Evolutionary conservation across 2,329 filamentous ascomycete species (phyloP).

Genomic region (Tolypocladium sp.): DNA sequence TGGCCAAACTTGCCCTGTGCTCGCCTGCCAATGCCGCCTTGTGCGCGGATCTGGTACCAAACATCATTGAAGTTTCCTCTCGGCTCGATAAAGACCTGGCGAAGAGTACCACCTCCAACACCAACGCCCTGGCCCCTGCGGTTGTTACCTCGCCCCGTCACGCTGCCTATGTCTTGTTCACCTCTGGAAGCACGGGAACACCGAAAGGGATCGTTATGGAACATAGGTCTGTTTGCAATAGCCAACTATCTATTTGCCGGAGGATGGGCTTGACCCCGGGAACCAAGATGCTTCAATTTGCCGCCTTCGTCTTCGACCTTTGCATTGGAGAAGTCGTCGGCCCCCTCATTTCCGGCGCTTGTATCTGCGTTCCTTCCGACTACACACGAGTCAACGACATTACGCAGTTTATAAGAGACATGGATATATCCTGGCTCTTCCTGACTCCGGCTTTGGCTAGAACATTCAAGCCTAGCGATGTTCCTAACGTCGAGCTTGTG

Average conservation of each 20-base stretch:
- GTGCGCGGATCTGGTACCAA: not conserved
- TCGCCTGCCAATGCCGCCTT: not conserved
- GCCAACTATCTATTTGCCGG: not conserved
- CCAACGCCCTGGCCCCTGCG: no score
- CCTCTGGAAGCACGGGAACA: not conserved
- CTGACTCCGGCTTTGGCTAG: constrained; percentile 3
- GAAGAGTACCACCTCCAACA: no score
- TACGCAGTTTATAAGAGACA: not conserved
- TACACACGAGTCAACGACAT: not conserved
- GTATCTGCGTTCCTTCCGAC: constrained; percentile 4
- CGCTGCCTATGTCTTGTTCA: not conserved
- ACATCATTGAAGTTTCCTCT: not conserved
- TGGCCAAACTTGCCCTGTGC: not conserved
- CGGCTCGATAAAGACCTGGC: no score
- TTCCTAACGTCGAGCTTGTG: constrained; percentile 1
- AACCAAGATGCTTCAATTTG: constrained; percentile 3
- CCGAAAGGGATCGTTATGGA: constrained; percentile 4
- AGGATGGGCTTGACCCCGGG: not conserved
- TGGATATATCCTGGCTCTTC: not conserved
- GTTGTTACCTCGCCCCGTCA: not conserved
- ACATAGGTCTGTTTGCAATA: not conserved
- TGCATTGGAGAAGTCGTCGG: constrained; percentile 3
- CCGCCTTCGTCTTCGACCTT: constrained; percentile 5
- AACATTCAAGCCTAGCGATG: not conserved
- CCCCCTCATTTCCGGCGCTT: constrained; percentile 1